phyloP scores from a whole-genome alignment of 2,329 filamentous ascomycete genomes.

The Fusarium napiforme region DNA sequence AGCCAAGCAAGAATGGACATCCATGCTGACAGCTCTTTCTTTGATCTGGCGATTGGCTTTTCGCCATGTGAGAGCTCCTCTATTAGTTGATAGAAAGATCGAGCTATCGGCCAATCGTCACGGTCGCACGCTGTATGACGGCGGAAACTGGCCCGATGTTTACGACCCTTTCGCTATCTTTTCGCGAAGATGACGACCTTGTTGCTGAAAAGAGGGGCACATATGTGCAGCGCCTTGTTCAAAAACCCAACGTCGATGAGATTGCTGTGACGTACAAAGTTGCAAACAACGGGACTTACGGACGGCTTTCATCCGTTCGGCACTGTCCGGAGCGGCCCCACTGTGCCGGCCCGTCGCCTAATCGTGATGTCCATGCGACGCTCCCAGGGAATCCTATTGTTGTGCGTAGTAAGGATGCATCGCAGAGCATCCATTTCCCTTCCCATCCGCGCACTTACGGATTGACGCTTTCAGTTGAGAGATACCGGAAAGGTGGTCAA shows the following conservation, averaged over 20 bases:
- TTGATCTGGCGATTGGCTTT: neutral
- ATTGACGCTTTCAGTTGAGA: neutral
- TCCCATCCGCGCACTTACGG: neutral
- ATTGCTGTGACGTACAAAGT: conserved; percentile 11
- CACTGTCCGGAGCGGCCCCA: conserved; percentile 32
- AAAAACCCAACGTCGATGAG: neutral
- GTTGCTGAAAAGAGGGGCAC: conserved; percentile 11
- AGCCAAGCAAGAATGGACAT: conserved; percentile 19
- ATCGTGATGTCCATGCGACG: conserved; percentile 1
- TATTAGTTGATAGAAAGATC: neutral
- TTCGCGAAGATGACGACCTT: conserved; percentile 15
- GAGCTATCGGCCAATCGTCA: conserved; percentile 10
- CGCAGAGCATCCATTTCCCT: neutral
- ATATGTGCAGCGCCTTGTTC: neutral
- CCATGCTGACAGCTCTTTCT: conserved; percentile 1
- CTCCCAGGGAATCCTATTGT: neutral
- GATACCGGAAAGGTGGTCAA: neutral
- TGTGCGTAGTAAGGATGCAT: neutral
- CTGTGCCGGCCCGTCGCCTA: conserved; percentile 13
- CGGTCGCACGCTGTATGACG: conserved; percentile 6
- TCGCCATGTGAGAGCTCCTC: neutral
- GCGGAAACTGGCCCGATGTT: neutral
- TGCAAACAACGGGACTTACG: neutral
- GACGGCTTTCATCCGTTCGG: conserved; percentile 2
- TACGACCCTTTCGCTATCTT: neutral